phyloP scores from a whole-genome alignment of 108 stramenopile species.

The Nitzschia inconspicua region DNA sequence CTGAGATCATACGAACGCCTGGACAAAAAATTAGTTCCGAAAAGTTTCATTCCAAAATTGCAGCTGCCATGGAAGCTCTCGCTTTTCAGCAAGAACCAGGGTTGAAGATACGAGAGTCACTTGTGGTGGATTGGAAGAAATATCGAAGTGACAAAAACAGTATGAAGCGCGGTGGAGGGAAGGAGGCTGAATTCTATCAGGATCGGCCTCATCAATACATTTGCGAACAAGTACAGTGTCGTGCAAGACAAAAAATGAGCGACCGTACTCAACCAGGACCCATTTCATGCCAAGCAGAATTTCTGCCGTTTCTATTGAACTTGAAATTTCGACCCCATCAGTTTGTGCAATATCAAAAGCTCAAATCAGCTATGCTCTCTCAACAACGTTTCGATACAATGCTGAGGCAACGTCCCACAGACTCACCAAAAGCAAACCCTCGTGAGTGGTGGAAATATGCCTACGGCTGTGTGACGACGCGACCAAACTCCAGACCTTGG shows the following conservation, averaged over 20 bases:
- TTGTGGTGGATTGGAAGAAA: conserved; percentile 9
- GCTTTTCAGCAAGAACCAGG: conserved; percentile 56
- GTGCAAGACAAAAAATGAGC: conserved; percentile 28
- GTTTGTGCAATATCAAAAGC: conserved; percentile 57
- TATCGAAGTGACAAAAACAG: not conserved
- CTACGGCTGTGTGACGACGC: conserved; percentile 59
- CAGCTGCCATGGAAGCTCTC: conserved; percentile 62
- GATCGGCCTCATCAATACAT: conserved; percentile 37
- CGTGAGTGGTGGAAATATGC: conserved; percentile 78
- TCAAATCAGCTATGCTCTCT: conserved; percentile 64
- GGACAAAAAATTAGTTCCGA: conserved; percentile 45
- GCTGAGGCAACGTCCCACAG: conserved; percentile 60
- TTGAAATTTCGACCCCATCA: conserved; percentile 59
- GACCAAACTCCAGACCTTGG: conserved; percentile 73
- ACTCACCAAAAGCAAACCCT: conserved; percentile 35
- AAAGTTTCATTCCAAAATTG: conserved; percentile 44
- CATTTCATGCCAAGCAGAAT: conserved; percentile 49
- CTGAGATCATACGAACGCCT: conserved; percentile 37
- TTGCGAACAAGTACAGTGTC: conserved; percentile 23
- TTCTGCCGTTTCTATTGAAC: conserved; percentile 52
- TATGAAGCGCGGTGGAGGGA: too few relatives aligned
- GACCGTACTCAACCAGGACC: conserved; percentile 50
- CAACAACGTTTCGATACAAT: conserved; percentile 85
- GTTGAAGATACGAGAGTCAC: conserved; percentile 32
- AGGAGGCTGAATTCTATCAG: not conserved